Percentiles rank a stretch among this genome's conserved stretches.
Conservation (phyloP, 2,329 filamentous ascomycete species). For the Xylaria sp. region DNA sequence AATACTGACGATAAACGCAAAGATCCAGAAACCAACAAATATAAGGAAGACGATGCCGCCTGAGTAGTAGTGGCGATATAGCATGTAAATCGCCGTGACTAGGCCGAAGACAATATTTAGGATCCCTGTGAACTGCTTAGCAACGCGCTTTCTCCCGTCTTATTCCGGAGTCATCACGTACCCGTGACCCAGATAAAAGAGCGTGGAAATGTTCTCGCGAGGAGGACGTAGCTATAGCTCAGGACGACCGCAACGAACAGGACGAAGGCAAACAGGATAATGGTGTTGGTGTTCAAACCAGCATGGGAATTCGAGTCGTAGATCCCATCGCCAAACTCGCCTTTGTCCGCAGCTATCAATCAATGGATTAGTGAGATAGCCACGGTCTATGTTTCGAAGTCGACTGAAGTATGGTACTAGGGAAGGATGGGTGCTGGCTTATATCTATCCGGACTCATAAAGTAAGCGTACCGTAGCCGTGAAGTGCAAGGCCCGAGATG, state of each 20-base stretch:
- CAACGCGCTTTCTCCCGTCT: no score
- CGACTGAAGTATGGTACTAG: not conserved
- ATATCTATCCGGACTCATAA: not conserved
- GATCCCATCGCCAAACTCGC: constrained; percentile 65
- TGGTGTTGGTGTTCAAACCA: constrained; percentile 71
- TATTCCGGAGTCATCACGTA: not conserved
- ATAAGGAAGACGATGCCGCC: constrained; percentile 84
- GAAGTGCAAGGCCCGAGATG: constrained; percentile 69
- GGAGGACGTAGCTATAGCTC: constrained; percentile 70
- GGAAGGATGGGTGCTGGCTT: not conserved
- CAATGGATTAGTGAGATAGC: constrained; percentile 6
- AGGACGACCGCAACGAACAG: constrained; percentile 68
- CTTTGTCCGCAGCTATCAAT: constrained; percentile 43
- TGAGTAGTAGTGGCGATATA: constrained; percentile 68
- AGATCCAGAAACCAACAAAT: constrained; percentile 71
- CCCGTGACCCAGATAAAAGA: constrained; percentile 90
- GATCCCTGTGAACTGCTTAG: constrained; percentile 41
- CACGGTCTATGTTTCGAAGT: not conserved
- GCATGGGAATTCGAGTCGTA: constrained; percentile 63
- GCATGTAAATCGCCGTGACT: constrained; percentile 83
- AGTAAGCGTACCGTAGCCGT: constrained; percentile 57
- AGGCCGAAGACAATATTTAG: constrained; percentile 79
- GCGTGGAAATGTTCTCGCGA: constrained; percentile 74
- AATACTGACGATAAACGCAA: constrained; percentile 62
- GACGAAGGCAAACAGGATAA: constrained; percentile 78